These are phyloP conservation scores for Trichosanthes cucumerina DNA, from an alignment of 306 rosid genomes.

Conservation along the genomic window DNA sequence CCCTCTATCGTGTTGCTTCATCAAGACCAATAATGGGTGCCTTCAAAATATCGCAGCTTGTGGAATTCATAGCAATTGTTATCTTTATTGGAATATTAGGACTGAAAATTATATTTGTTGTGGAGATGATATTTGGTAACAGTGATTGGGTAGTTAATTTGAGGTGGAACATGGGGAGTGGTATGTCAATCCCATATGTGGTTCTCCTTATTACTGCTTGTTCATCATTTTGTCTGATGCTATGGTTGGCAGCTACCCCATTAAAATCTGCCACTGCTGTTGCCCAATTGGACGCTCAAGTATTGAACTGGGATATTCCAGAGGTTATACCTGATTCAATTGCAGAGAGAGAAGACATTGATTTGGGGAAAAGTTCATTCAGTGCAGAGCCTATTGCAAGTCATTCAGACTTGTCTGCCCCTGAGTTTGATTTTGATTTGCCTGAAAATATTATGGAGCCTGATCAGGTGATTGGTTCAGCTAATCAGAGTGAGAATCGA, in stretches of 20 bases:
- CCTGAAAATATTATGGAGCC: constrained; percentile 50
- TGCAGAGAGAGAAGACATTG: constrained; percentile 18
- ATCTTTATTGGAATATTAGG: constrained; percentile 77
- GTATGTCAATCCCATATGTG: constrained; percentile 40
- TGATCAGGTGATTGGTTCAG: constrained; percentile 31
- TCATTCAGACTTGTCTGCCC: constrained; percentile 30
- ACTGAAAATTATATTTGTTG: constrained; percentile 60
- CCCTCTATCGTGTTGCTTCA: constrained; percentile 74
- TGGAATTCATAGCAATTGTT: constrained; percentile 52
- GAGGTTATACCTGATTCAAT: constrained; percentile 21
- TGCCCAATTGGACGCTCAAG: constrained; percentile 39
- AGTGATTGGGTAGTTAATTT: constrained; percentile 77
- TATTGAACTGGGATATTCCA: constrained; percentile 37
- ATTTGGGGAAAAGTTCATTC: constrained; percentile 30
- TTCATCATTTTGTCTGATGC: constrained; percentile 57
- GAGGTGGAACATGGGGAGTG: constrained; percentile 59
- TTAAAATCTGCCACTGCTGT: constrained; percentile 69
- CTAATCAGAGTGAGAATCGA: constrained; percentile 29
- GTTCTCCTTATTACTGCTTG: constrained; percentile 44
- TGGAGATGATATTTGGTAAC: constrained; percentile 78
- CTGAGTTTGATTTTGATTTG: constrained; percentile 26
- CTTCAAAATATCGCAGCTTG: constrained; percentile 59
- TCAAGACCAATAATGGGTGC: constrained; percentile 80
- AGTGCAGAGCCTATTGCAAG: constrained; percentile 32
- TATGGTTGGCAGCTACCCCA: constrained; percentile 85